Evolutionary conservation across 2,329 filamentous ascomycete species (phyloP).

Genomic region (Fusarium musae): DNA sequence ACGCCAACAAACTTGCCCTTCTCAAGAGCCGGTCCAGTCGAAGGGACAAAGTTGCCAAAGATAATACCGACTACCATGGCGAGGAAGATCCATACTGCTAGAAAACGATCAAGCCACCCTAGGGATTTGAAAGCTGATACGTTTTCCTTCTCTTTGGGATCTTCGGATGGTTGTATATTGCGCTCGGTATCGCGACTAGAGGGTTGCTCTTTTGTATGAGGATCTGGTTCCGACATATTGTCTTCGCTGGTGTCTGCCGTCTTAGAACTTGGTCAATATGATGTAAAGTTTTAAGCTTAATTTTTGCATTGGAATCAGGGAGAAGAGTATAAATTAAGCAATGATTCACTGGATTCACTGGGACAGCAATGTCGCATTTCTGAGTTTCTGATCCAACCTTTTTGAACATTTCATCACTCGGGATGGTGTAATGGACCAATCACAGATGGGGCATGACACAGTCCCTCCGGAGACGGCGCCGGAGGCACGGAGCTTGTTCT

Average conservation of each 20-base stretch:
- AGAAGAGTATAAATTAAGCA: background rate
- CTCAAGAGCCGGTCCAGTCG: constrained; percentile 70
- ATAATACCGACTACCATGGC: constrained; percentile 82
- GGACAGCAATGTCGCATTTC: background rate
- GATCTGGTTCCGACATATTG: background rate
- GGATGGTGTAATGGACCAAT: constrained; percentile 17
- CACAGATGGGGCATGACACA: constrained; percentile 38
- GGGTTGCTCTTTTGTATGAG: background rate
- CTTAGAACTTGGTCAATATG: no score
- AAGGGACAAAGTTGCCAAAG: constrained; percentile 78
- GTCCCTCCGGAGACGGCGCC: constrained; percentile 11
- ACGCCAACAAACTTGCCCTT: constrained; percentile 77
- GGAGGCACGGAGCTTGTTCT: constrained; percentile 4
- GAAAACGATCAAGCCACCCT: constrained; percentile 69
- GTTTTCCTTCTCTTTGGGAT: background rate
- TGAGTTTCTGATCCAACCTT: background rate
- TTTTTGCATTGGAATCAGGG: accelerated
- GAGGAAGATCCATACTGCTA: constrained; percentile 79
- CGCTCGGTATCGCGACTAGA: constrained; percentile 18
- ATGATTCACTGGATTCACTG: background rate
- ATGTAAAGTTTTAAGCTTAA: no score
- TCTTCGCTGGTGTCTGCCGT: background rate
- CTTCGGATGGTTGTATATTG: background rate
- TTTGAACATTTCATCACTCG: background rate
- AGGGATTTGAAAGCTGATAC: constrained; percentile 64